Base-by-base conservation (phyloP, 768 basidiomycete species). In the Termitomyces sp. region DNA sequence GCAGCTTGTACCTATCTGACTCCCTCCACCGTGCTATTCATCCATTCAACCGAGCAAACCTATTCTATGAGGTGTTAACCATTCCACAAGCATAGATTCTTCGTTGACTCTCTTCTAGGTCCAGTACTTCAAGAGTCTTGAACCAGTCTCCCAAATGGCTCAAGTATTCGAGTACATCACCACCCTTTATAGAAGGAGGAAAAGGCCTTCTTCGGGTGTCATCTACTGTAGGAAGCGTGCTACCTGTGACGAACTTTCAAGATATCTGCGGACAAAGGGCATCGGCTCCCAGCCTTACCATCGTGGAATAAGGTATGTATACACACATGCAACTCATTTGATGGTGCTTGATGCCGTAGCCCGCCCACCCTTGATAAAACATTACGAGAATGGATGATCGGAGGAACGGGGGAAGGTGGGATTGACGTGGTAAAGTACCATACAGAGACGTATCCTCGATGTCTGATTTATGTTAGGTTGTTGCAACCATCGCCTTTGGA, bases 401-500 rank as follows among this genome's bases (percentile, higher is more conserved):
- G 82, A 13, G 80, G 82, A 9, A 62, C 68, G 6, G 82, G 78
- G 11, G 72, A 75, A 20, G 78, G 75, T 18, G 80, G 76, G 22
- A 74, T 87, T 3, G 88, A 91, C 53, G 77, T 91, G 22, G 88
- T 87, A 58, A 56, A 85, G 41, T 32, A 39, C 41, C 25, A 16
- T 18, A 31, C 15, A 48, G 20, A 20, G 11, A 10, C 41, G 40
- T 43, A 12, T 27, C 18, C n/a, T 47, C 18, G 10, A 40, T 22
- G 16, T 43, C 20, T 49, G 20, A 38, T 47, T 41, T 18, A 3
- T 12, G 5, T 7, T 39, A 88, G 86, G 85, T 89, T 40, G 84
- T 88, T 23, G 88, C 88, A 10, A 90, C 89, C 0, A 81, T 93
- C 47, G 91, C 91, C 5, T 94, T 93, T 60, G 91, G 91, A 2